Conservation (phyloP, 116 monocot genomes). For the Papilionanthe hybrid region DNA sequence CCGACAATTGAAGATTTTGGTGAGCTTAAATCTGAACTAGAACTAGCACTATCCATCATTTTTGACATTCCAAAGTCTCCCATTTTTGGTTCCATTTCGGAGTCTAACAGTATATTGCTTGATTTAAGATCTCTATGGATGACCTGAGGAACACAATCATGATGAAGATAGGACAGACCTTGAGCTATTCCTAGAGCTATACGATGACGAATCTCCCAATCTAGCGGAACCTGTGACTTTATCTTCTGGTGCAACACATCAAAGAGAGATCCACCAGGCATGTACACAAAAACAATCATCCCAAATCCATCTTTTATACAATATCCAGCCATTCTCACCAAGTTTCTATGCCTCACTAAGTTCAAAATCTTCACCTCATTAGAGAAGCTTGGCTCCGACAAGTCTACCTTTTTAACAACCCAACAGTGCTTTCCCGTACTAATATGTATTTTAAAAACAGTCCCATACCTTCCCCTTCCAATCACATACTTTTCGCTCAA, state of each 20-base stretch:
- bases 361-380: constrained; percentile 50
- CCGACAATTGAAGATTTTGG: constrained; percentile 57
- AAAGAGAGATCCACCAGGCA: constrained; percentile 54
- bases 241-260: constrained; percentile 46
- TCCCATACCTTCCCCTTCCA: constrained; percentile 69
- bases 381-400: constrained; percentile 33
- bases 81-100: constrained; percentile 59
- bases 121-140: constrained; percentile 83
- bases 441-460: constrained; percentile 54
- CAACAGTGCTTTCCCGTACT: constrained; percentile 38
- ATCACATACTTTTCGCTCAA: constrained; percentile 68
- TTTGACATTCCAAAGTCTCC: constrained; percentile 77
- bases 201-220: constrained; percentile 44
- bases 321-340: constrained; percentile 63
- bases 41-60: constrained; percentile 10
- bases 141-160: constrained; percentile 73
- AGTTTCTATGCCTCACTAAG: constrained; percentile 55
- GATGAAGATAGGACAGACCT: constrained; percentile 69
- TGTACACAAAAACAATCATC: constrained; percentile 61
- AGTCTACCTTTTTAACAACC: constrained; percentile 62
- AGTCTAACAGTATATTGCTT: constrained; percentile 66
- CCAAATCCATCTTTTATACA: constrained; percentile 57
- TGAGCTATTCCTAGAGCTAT: constrained; percentile 71
- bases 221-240: constrained; percentile 36
- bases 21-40: constrained; percentile 15